Evolutionary conservation across 441 rosid genomes (phyloP), one percentile per base, ranked within the genome.

Genomic region (Jatropha multifida): DNA sequence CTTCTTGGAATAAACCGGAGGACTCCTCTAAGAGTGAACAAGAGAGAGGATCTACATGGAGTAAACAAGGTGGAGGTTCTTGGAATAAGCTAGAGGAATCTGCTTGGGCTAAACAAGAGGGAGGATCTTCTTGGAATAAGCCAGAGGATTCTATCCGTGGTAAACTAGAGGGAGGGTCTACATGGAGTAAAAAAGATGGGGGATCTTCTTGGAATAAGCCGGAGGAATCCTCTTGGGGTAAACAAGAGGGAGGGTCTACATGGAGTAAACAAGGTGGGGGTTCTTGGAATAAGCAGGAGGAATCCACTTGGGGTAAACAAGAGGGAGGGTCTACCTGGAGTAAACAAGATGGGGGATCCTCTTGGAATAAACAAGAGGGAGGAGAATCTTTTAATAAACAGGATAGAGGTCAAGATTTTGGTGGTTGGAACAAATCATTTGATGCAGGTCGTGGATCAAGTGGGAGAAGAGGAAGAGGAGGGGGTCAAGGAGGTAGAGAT

Each of bases 401-500:
- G 58, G 77, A 72, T 52, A 58, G 40, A 10, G 67, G 49, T 41
- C 75, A 63, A 71, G 80, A 74, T 18, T 65, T 14, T 74, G 79
- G 37, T 75, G 79, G 80, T 56, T 76, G 61, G 81, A 82, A 71
- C 73, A 74, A 61, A 75, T 46, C 76, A 80, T 83, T 62, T 76
- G 82, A 78, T 71, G 63, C 82, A 42, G 87, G 86, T 54, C 81
- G 83, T 76, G 92, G 88, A 58, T 86, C 84, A 70, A 89, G 85
- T 71, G 89, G 88, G 68, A 81, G 88, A 63, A 64, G 81, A 73
- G 86, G 84, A 66, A 77, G 84, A 68, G 89, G 88, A 37, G 86
- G 88, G 74, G 83, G 82, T 59, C 72, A 79, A 73, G 92, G 92
- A 68, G 86, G 82, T 60, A 79, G 86, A 76, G 85, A 80, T 80